Base-by-base conservation (phyloP, 495 filamentous ascomycete genomes). In the Neurospora sp. region DNA sequence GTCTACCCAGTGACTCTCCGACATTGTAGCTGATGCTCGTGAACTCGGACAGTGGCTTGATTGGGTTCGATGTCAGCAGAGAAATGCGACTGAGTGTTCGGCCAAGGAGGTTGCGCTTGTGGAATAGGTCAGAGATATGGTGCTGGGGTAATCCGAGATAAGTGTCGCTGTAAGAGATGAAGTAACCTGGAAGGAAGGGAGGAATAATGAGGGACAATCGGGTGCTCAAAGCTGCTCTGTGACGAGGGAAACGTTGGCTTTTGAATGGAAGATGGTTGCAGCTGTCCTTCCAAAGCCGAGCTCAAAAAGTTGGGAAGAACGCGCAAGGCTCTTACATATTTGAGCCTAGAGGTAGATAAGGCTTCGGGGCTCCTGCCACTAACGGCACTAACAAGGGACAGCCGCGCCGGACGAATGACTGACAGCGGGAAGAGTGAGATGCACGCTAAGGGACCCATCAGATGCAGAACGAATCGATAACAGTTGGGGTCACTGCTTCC, bases 1-100 rank as follows among this genome's bases (percentile, higher is more conserved):
- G 76, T 86, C 84, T 71, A 86, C 82, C 81, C 82, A 86, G 73
- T 81, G 61, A 70, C 37, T 31, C 20, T 48, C 73, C 61, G 73
- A 40, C 79, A 81, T 81, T 20, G 70, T 74, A 70, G 53, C 40
- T 73, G 69, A 6, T 70, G 41, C 48, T 69, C 42, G 1, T 68
- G 48, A 31, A 20, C 48, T 27, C 40, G 48, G 72, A 27, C 40
- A 39, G 27, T 37, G n/a, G 9, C 40, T 35, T 22, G 11, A 38
- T 41, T 16, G 10, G 40, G 8, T 44, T 35, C 71, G 39, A 18
- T 18, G 18, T 18, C 18, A 38, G 72, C 70, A 40, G 14, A 70
- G 40, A n/a, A 9, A 39, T 27, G 37, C 69, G 40, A n/a, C n/a
- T n/a, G n/a, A 44, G 11, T 16, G 40, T 22, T 14, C 35, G 70